Percentiles rank a stretch among this genome's conserved stretches.
phyloP scores from a whole-genome alignment of 2,329 filamentous ascomycete genomes.

The Penicillium sp. region DNA sequence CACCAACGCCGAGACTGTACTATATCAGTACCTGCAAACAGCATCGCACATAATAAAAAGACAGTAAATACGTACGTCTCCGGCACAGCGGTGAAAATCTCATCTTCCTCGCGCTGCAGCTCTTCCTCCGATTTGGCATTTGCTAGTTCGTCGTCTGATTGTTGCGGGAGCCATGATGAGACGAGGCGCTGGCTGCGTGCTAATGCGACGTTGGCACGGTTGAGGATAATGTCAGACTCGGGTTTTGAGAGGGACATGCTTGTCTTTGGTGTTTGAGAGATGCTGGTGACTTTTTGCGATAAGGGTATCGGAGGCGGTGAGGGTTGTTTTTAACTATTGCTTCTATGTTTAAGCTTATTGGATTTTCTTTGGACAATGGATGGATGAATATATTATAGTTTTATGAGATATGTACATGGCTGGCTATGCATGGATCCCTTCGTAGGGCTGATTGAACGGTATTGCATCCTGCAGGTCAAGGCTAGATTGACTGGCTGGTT shows the following conservation, averaged over 20 bases:
- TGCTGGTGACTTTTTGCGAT: slow-evolving; percentile 5
- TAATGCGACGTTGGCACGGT: slow-evolving; percentile 49
- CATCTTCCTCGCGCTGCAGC: slow-evolving; percentile 49
- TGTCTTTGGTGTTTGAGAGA: background rate
- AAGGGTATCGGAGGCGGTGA: slow-evolving; percentile 15
- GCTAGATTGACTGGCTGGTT: too few relatives aligned
- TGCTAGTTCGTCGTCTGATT: slow-evolving; percentile 34
- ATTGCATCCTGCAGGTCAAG: too few relatives aligned
- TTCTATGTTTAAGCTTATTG: too few relatives aligned
- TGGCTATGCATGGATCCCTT: background rate
- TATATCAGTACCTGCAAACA: too few relatives aligned
- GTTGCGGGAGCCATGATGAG: slow-evolving; percentile 52
- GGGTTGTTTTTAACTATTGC: too few relatives aligned
- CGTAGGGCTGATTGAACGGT: too few relatives aligned
- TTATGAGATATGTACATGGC: background rate
- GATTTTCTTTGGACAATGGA: too few relatives aligned
- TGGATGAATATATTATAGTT: too few relatives aligned
- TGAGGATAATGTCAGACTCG: slow-evolving; percentile 52
- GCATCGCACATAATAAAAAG: too few relatives aligned
- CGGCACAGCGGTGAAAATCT: slow-evolving; percentile 49
- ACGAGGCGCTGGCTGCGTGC: slow-evolving; percentile 51
- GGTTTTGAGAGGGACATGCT: slow-evolving; percentile 31
- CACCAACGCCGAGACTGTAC: slow-evolving; percentile 48
- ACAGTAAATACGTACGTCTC: slow-evolving; percentile 46
- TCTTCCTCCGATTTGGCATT: slow-evolving; percentile 42